Base-by-base conservation (phyloP, 78 protist species). In the Tieghemostelium lacteum region DNA sequence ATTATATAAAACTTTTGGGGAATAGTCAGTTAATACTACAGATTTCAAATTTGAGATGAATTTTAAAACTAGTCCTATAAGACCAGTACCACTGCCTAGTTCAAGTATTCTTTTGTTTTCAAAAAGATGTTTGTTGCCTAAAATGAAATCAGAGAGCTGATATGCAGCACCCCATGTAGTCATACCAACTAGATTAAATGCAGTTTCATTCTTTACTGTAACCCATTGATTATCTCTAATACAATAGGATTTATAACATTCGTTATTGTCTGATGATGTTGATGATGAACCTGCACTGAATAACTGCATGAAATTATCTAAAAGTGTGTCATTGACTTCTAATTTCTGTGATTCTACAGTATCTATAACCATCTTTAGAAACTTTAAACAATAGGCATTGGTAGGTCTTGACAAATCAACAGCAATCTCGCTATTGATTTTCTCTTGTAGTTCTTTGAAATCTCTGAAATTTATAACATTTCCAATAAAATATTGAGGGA, bases 141-240 rank as follows among this genome's bases (percentile, higher is more conserved):
- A 36, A 2, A 83, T 69, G 31, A 58, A 83, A 58, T 83, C 91
- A 12, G 91, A 66, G 3, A 83, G 34, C 20, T 28, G 49, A 69
- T 83, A 83, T 3, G 91, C 66, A 24, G 91, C 91, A 16, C 91
- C 91, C 91, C 91, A 83, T 28, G 78, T 83, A 14, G 91, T 83
- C 91, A 83, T 83, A 39, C 91, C 91, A 60, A 83, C 91, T 20
- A 83, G 45, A 58, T 83, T 83, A 40, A 49, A 83, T 28, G 49
- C 52, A 36, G 19, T 42, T 69, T 83, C 80, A 58, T 69, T 83
- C 28, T 69, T 69, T n/a, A 83, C 3, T 29, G 78, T 42, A 12
- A 83, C 31, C 91, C 91, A 83, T 37, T 39, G 55, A 28, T 33
- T 29, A 69, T 69, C 72, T 24, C 40, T 19, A 2, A 83, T 33